These are phyloP conservation scores for Fusarium redolens DNA, from an alignment of 2,329 filamentous ascomycete species.

Conservation along the genomic window DNA sequence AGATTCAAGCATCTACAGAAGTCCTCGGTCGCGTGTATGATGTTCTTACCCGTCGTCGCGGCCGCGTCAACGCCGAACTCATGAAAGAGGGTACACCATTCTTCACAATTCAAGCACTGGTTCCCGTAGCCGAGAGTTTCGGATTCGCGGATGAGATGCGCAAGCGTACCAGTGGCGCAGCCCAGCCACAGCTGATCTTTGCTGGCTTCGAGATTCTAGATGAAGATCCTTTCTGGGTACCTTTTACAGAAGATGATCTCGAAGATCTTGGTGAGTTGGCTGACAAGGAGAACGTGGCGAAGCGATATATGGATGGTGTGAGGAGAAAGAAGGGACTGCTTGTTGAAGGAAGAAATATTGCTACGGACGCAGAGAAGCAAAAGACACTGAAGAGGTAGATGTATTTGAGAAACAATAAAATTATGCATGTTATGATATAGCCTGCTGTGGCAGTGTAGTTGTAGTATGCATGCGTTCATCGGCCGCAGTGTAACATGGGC, in stretches of 20 bases:
- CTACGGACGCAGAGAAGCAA: conserved; percentile 93
- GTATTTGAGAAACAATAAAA: conserved; percentile 11
- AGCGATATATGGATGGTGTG: conserved; percentile 93
- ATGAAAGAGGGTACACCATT: conserved; percentile 97
- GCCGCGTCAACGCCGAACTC: conserved; percentile 87
- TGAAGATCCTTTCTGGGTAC: conserved; percentile 98
- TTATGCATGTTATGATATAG: conserved; percentile 12
- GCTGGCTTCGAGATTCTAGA: conserved; percentile 92
- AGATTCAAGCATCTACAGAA: conserved; percentile 96
- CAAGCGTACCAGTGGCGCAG: conserved; percentile 90
- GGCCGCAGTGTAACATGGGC: background rate
- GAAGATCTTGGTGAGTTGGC: conserved; percentile 96
- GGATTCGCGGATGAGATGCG: conserved; percentile 97
- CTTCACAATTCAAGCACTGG: conserved; percentile 88
- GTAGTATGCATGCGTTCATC: background rate
- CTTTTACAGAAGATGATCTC: conserved; percentile 93
- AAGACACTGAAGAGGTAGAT: conserved; percentile 72
- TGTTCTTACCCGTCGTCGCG: conserved; percentile 94
- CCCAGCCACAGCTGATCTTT: conserved; percentile 93
- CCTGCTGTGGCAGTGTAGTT: background rate
- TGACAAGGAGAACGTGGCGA: conserved; percentile 95
- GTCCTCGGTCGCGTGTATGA: conserved; percentile 96
- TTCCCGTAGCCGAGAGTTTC: conserved; percentile 95
- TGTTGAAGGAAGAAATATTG: conserved; percentile 80
- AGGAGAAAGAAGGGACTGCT: conserved; percentile 87